These are phyloP conservation scores for Ichthyophonus hoferi DNA, from an alignment of 208 protist species.

Conservation along the genomic window DNA sequence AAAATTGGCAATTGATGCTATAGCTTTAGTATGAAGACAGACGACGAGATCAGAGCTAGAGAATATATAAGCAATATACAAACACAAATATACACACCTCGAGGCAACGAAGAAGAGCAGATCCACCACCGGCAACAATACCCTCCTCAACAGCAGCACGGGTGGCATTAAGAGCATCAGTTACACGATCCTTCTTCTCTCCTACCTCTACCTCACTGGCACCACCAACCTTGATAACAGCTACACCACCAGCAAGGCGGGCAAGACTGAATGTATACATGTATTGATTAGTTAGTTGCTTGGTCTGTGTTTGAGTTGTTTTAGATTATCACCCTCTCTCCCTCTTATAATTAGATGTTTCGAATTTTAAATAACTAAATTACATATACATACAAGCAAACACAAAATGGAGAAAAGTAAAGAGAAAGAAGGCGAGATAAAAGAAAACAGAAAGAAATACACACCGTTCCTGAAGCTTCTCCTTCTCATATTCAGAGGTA, in stretches of 20 bases:
- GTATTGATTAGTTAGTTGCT: no score
- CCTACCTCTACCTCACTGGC: slow-evolving; percentile 94
- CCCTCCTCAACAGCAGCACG: slow-evolving; percentile 96
- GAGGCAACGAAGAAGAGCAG: not conserved
- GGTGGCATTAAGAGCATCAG: slow-evolving; percentile 97
- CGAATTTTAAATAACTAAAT: no score
- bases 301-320: no score
- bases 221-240: slow-evolving; percentile 91
- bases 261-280: no score
- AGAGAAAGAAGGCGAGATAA: not conserved
- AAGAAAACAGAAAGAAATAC: not conserved
- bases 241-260: slow-evolving; percentile 91
- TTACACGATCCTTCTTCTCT: slow-evolving; percentile 98
- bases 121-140: slow-evolving; percentile 92
- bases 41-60: no score
- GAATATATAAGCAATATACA: no score
- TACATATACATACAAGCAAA: no score
- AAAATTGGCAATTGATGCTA: no score
- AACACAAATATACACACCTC: slow-evolving; percentile 4
- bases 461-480: slow-evolving; percentile 91
- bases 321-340: no score
- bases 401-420: not conserved
- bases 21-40: no score
- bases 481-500: slow-evolving; percentile 86
- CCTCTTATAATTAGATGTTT: no score